phyloP scores from a whole-genome alignment of 2,329 filamentous ascomycete species.

The Gyromitra esculenta region DNA sequence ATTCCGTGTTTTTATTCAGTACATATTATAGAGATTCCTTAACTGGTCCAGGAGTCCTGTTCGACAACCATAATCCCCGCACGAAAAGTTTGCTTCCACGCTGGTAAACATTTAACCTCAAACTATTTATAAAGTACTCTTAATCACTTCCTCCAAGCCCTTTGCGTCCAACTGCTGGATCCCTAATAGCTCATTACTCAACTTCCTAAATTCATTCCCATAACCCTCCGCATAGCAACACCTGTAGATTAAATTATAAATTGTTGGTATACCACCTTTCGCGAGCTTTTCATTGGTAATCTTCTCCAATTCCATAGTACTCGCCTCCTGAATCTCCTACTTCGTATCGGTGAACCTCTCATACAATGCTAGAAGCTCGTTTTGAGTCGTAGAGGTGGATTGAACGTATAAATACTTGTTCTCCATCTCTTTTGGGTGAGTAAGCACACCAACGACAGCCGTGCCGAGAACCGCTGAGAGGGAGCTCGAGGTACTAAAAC shows the following conservation, averaged over 20 bases:
- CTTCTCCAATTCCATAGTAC: conserved; percentile 56
- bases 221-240: conserved; percentile 60
- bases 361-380: conserved; percentile 59
- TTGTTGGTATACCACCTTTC: conserved; percentile 31
- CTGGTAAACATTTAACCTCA: neutral
- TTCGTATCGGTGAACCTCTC: conserved; percentile 59
- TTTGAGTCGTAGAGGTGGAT: conserved; percentile 64
- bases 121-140: conserved; percentile 22
- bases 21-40: too few species aligned
- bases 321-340: conserved; percentile 55
- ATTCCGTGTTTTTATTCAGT: too few species aligned
- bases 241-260: conserved; percentile 56
- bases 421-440: conserved; percentile 66
- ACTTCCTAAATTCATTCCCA: conserved; percentile 59
- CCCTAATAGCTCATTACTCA: conserved; percentile 63
- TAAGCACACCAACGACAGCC: conserved; percentile 65
- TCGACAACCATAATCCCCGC: neutral
- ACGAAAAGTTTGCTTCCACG: neutral
- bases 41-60: neutral
- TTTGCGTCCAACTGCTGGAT: conserved; percentile 62
- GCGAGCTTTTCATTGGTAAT: conserved; percentile 53
- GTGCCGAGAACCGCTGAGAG: conserved; percentile 64
- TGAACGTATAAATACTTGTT: conserved; percentile 65
- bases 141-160: conserved; percentile 60
- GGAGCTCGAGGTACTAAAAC: conserved; percentile 65